phyloP scores from a whole-genome alignment of 2,329 filamentous ascomycete genomes.

The Trichoderma simmonsii region DNA sequence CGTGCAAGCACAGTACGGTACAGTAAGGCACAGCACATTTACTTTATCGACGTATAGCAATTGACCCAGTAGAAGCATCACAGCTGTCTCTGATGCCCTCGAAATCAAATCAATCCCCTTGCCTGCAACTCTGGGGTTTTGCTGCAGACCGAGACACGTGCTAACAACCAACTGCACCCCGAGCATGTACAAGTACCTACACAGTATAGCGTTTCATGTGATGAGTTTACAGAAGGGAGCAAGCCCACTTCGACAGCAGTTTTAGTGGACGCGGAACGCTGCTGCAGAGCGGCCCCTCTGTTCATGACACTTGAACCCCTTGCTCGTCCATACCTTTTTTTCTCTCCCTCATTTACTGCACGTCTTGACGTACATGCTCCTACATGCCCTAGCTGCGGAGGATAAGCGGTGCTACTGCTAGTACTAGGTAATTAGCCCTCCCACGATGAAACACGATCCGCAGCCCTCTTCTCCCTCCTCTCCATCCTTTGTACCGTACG shows the following conservation, averaged over 20 bases:
- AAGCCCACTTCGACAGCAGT: slow-evolving; percentile 6
- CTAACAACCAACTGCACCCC: slow-evolving; percentile 3
- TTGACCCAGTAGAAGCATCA: background rate
- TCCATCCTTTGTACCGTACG: background rate
- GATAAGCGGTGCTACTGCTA: background rate
- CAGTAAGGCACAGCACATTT: background rate
- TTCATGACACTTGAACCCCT: background rate
- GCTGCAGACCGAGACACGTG: slow-evolving; percentile 17
- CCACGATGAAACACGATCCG: background rate
- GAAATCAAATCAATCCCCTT: background rate
- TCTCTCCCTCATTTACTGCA: background rate
- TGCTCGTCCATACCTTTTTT: background rate
- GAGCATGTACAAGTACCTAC: background rate
- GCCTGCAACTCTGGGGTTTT: background rate
- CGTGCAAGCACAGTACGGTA: background rate
- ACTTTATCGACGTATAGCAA: background rate
- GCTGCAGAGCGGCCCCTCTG: slow-evolving; percentile 15
- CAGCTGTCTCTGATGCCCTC: background rate
- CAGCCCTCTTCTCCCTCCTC: background rate
- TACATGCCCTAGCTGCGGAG: background rate
- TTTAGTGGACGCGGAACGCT: background rate
- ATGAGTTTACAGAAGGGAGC: background rate
- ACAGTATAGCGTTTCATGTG: slow-evolving; percentile 3
- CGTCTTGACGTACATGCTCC: background rate
- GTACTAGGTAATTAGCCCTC: background rate